A percentile compares a stretch with the other conserved stretches of the same genome.
phyloP scores from a whole-genome alignment of 805 yeast genomes.

The Myxozyma kluyveri region DNA sequence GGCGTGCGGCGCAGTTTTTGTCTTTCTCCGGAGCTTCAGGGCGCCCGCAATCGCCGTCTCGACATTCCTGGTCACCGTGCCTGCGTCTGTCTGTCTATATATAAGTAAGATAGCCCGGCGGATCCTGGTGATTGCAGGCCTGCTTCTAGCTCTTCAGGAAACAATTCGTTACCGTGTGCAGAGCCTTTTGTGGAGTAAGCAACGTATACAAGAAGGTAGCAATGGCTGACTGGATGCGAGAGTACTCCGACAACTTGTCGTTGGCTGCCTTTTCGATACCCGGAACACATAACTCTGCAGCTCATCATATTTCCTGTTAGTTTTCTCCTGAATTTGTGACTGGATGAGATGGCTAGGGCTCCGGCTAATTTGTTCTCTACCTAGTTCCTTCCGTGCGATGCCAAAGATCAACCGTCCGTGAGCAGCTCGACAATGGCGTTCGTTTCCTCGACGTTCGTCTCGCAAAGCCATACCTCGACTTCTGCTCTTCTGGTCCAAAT shows the following conservation, averaged over 20 bases:
- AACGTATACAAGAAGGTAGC: neutral
- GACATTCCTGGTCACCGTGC: no score
- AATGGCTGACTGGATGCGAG: conserved; percentile 50
- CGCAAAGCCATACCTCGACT: conserved; percentile 55
- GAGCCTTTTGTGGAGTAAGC: no score
- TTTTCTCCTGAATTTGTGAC: neutral
- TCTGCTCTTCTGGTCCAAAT: conserved; percentile 36
- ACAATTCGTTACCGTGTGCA: no score
- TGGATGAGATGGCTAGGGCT: neutral
- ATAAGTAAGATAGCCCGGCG: no score
- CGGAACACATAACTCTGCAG: conserved; percentile 85
- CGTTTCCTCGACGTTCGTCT: conserved; percentile 68
- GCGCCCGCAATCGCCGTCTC: no score
- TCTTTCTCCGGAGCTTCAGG: no score
- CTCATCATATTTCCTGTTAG: conserved; percentile 55
- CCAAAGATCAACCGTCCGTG: conserved; percentile 58
- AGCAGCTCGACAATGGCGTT: conserved; percentile 70
- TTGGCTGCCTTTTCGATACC: conserved; percentile 62
- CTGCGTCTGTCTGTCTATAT: no score
- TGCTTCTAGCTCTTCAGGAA: no score
- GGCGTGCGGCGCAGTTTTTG: no score
- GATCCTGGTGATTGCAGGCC: no score
- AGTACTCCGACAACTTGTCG: conserved; percentile 50
- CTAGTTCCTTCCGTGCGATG: conserved; percentile 69
- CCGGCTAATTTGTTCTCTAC: neutral